Conservation (phyloP, 1,284 basidiomycete species). For the Puccinia polysora region DNA sequence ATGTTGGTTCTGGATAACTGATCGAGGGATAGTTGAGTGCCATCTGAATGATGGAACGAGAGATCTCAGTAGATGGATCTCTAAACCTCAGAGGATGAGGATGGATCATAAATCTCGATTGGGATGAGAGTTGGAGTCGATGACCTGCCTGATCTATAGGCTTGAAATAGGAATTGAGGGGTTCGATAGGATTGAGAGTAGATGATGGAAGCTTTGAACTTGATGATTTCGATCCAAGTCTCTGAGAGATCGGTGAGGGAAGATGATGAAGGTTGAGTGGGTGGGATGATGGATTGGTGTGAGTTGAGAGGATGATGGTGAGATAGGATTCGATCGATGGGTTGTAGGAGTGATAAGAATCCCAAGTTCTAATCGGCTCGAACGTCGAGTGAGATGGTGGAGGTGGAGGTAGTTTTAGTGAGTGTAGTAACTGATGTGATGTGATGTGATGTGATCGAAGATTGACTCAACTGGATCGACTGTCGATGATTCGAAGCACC, state of each 20-base stretch:
- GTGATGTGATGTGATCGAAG: too few species aligned
- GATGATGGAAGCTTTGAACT: not conserved
- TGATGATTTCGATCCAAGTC: constrained; percentile 3
- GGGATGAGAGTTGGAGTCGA: not conserved
- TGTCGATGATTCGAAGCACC: too few species aligned
- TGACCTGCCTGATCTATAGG: constrained; percentile 11
- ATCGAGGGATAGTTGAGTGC: not conserved
- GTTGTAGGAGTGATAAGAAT: too few species aligned
- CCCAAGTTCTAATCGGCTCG: too few species aligned
- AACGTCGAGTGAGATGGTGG: too few species aligned
- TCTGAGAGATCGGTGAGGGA: too few species aligned
- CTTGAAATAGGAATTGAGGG: constrained; percentile 32
- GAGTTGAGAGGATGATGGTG: too few species aligned
- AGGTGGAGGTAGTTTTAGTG: too few species aligned
- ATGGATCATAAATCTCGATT: not conserved
- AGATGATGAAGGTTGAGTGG: not conserved
- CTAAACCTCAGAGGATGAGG: not conserved
- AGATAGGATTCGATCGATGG: too few species aligned
- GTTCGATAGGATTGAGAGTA: constrained; percentile 26
- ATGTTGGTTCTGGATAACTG: constrained; percentile 13
- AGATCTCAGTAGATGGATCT: not conserved
- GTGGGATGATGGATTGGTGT: not conserved
- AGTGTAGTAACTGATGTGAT: too few species aligned
- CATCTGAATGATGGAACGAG: constrained; percentile 9
- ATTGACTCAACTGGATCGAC: too few species aligned